Conservation (phyloP, 2,329 filamentous ascomycete genomes). For the Fusarium sp. region DNA sequence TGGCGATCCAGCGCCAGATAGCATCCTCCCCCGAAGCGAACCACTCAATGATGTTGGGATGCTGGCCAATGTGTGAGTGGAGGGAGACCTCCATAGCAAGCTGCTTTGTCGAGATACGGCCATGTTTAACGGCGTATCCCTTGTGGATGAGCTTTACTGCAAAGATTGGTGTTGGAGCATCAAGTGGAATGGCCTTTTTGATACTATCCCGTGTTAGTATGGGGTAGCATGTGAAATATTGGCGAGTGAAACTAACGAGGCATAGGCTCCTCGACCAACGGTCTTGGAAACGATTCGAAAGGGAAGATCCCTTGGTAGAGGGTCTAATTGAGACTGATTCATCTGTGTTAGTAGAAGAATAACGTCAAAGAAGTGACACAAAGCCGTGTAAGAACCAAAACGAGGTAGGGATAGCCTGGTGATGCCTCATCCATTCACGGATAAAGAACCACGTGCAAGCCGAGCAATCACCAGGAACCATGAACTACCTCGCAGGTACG, state of each 20-base stretch:
- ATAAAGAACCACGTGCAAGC: background rate
- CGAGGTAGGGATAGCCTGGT: background rate
- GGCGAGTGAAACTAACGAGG: constrained; percentile 73
- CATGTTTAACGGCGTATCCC: constrained; percentile 89
- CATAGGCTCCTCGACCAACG: constrained; percentile 96
- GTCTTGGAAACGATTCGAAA: constrained; percentile 97
- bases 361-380: background rate
- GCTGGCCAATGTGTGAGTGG: constrained; percentile 88
- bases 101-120: constrained; percentile 89
- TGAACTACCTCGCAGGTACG: background rate
- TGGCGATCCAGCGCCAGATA: constrained; percentile 96
- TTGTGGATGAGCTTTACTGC: constrained; percentile 99
- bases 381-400: background rate
- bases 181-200: constrained; percentile 88
- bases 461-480: constrained; percentile 1
- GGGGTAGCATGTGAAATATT: background rate
- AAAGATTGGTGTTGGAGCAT: constrained; percentile 80
- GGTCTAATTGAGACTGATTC: constrained; percentile 87
- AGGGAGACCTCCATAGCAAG: constrained; percentile 91
- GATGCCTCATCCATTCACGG: constrained; percentile 19
- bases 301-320: constrained; percentile 84
- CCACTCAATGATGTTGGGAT: constrained; percentile 94
- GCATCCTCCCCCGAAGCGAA: constrained; percentile 87
- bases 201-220: constrained; percentile 67
- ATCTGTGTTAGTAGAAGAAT: constrained; percentile 48